Evolutionary conservation across 225 moss, liverwort and hornwort genomes (phyloP), one percentile per base, ranked within the genome.

Genomic region (Pleurozium schreberi): DNA sequence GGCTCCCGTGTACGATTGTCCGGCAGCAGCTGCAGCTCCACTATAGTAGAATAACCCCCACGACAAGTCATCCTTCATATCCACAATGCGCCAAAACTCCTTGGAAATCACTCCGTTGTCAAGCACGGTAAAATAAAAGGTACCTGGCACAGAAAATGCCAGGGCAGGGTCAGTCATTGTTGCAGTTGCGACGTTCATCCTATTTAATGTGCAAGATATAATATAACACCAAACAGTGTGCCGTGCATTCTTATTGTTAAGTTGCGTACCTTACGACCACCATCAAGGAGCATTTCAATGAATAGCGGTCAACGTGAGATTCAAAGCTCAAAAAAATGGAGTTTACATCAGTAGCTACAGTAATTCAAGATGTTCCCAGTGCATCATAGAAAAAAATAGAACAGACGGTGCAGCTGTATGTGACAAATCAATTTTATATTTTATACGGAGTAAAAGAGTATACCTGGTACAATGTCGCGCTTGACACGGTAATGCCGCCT

Each of bases 41-140:
- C 97, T 97, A 87, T 98, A 98, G 88, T 97, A 98, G 91, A 98
- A 95, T 45, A 98, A 88, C 6, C 94, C 98, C 97, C 97, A 98
- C 6, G 98, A 96, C 34, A 98, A 60, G 78, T 98, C 98, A 40
- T 98, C 96, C 63, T 93, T 91, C 69, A 96, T 94, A 50, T 96
- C 90, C 66, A 98, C 97, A 47, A 97, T 95, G 76, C 95, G 93
- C 98, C 98, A 98, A 60, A 96, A 95, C 92, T 98, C 98, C 67
- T 93, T 94, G 16, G 98, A 98, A 70, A 93, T 87, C 57, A 98
- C 97, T 6, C 98, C 98, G 47, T 98, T 98, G 90, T 98, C 98
- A 20, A 98, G 93, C n/a, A 97, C 97, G 43, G 92, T 96, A 86
- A 98, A 98, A 70, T 94, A 94, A 79, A 98, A 98, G 25, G 94